Evolutionary conservation across 2,329 filamentous ascomycete genomes (phyloP), one percentile per base, ranked within the genome.

Genomic region (Coniochaeta prunicola): DNA sequence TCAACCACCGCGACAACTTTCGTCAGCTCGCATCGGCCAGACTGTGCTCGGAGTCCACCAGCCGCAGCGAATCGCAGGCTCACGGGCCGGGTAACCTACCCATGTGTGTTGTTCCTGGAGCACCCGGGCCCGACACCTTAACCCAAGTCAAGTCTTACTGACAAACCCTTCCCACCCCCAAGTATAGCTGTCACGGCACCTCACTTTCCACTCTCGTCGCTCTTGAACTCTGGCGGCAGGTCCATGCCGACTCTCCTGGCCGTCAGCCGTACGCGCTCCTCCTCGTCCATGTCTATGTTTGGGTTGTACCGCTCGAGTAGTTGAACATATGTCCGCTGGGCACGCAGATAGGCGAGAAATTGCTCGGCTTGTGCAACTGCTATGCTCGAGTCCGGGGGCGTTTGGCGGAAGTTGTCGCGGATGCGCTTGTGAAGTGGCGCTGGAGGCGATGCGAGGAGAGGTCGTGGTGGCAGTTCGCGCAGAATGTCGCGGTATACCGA

Each of bases 261-360:
- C 58, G 90, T 89, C 77, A 97, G 77, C 59, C 91, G 78, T 45
- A 97, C 86, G 61, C 90, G 81, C 77, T 97, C 92, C 74, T 96
- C 86, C 70, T 86, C 88, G 64, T 89, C 85, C 88, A 96, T 90
- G 64, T 85, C 84, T 85, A 96, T 91, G 19, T 92, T 92, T 0
- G 92, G 92, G 73, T 97, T 97, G 75, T 99, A 97, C 66, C 92
- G 82, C 75, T 97, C 92, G 38, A 97, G 73, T 48, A 97, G 76
- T 17, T 85, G 87, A 28, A 85, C 82, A 72, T 97, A 97, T 70
- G 84, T 84, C 57, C 92, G 81, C 77, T 99, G 94, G n/a, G 92
- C 88, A 66, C 85, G 84, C 21, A 94, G 80, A 71, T 96, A 97
- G 59, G 85, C 82, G 28, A 92, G 74, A 64, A 91, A 85, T 73